phyloP scores from a whole-genome alignment of 768 basidiomycete species.

The Suillus brevipes region DNA sequence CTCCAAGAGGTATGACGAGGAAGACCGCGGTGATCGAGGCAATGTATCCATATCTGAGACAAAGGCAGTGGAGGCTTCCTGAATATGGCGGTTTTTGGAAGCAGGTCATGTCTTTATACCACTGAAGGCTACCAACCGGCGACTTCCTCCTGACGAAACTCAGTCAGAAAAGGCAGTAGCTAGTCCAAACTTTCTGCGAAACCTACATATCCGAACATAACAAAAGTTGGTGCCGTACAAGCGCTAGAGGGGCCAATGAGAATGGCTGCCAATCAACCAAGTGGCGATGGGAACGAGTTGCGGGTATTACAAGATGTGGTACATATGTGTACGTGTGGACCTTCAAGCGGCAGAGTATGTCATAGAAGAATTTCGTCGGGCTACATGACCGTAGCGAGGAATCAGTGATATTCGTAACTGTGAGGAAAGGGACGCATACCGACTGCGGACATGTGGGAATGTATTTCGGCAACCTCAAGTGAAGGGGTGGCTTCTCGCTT shows the following conservation, averaged over 20 bases:
- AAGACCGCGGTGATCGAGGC: not conserved
- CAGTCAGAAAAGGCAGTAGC: not conserved
- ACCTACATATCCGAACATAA: not conserved
- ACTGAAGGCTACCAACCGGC: not conserved
- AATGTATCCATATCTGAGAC: slow-evolving; percentile 6
- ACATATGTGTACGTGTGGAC: not conserved
- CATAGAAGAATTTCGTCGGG: not conserved
- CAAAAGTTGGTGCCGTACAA: not conserved
- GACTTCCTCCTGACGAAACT: not conserved
- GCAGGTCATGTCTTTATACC: not conserved
- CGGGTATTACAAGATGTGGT: not conserved
- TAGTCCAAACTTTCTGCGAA: not conserved
- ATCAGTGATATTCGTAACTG: not conserved
- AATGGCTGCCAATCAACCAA: not conserved
- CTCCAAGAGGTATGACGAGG: not conserved
- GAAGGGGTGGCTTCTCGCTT: not conserved
- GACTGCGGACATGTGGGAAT: not conserved
- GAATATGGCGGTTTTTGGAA: slow-evolving; percentile 5
- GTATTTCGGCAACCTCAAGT: not conserved
- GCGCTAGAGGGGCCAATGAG: not conserved
- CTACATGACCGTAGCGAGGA: not conserved
- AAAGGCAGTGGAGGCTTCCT: slow-evolving; percentile 1
- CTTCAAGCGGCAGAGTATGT: not conserved
- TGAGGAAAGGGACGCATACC: not conserved
- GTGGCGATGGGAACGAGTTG: not conserved